phyloP scores from a whole-genome alignment of 2,329 filamentous ascomycete species.

The Colletotrichum ledebouriae region DNA sequence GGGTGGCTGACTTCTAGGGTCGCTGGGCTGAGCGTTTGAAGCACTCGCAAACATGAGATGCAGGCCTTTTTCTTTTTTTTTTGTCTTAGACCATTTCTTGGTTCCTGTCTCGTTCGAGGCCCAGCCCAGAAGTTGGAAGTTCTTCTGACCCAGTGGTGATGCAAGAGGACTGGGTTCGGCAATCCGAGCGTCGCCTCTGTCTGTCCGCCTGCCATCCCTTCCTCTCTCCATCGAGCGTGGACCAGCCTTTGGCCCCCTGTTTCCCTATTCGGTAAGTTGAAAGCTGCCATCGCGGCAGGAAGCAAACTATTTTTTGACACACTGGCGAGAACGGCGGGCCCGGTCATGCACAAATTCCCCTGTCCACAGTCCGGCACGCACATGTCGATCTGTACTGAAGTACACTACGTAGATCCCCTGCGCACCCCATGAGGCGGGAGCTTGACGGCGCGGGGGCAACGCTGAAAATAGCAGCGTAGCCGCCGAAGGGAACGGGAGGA shows the following conservation, averaged over 20 bases:
- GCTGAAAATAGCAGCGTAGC: slow-evolving; percentile 41
- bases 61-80: no score
- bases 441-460: slow-evolving; percentile 6
- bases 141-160: slow-evolving; percentile 11
- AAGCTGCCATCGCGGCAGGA: slow-evolving; percentile 1
- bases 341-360: slow-evolving; percentile 27
- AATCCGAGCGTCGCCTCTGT: not conserved
- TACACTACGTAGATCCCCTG: slow-evolving; percentile 22
- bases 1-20: no score
- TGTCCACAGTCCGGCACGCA: slow-evolving; percentile 33
- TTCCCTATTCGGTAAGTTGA: not conserved
- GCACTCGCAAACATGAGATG: no score
- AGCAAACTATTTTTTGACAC: slow-evolving; percentile 41
- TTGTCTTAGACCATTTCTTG: no score
- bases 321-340: slow-evolving; percentile 27
- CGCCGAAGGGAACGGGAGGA: slow-evolving; percentile 22
- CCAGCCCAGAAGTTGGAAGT: not conserved
- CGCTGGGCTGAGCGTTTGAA: no score
- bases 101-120: no score
- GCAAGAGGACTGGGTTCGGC: not conserved
- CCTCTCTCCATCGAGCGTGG: slow-evolving; percentile 2
- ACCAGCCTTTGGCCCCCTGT: slow-evolving; percentile 1
- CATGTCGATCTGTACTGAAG: slow-evolving; percentile 23
- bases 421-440: no score
- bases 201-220: slow-evolving; percentile 6